phyloP scores from a whole-genome alignment of 305 asterid genomes.

The Fraxinus sp. region DNA sequence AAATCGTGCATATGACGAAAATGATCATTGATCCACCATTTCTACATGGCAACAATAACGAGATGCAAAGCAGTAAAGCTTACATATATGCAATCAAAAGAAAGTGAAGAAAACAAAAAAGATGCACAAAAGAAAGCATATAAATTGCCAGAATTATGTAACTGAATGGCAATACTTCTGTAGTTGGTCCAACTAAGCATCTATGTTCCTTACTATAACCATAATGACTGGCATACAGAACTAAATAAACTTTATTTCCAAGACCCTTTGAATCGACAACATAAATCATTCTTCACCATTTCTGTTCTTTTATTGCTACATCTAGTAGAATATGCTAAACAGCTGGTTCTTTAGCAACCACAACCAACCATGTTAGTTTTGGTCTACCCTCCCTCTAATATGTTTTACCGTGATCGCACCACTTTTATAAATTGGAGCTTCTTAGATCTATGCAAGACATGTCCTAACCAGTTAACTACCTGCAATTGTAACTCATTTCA shows the following conservation, averaged over 20 bases:
- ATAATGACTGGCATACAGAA: background rate
- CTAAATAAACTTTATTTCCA: background rate
- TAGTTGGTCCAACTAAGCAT: background rate
- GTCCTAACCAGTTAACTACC: background rate
- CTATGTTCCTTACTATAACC: background rate
- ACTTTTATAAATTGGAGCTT: background rate
- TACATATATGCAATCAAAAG: background rate
- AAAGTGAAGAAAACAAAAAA: background rate
- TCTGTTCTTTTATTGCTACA: background rate
- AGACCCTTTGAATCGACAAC: background rate
- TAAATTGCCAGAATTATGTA: background rate
- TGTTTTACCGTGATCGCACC: background rate
- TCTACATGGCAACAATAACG: slow-evolving; percentile 2
- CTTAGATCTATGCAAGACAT: background rate
- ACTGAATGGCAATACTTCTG: background rate
- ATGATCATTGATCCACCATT: slow-evolving; percentile 4
- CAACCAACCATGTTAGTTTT: background rate
- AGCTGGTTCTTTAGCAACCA: background rate
- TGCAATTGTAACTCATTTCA: background rate
- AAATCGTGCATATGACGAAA: background rate
- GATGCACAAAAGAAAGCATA: background rate
- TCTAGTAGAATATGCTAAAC: background rate
- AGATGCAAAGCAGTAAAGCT: background rate
- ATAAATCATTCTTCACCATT: background rate
- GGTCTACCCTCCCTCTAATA: background rate